phyloP scores from a whole-genome alignment of 371 early-diverging fungal species.

The Mortierella sp. region DNA sequence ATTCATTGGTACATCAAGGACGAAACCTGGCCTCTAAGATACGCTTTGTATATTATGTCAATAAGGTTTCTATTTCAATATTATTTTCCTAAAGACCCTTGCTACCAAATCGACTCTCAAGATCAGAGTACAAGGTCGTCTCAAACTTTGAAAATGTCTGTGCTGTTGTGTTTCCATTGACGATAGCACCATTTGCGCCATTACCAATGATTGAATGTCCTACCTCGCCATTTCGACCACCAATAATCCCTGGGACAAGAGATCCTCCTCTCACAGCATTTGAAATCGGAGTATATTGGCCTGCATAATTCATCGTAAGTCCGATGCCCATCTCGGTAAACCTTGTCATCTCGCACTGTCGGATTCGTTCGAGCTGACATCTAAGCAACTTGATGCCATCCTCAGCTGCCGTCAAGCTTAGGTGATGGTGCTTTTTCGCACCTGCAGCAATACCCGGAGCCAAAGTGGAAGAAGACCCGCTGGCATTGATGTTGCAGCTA shows the following conservation, averaged over 20 bases:
- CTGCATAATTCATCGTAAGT: constrained; percentile 42
- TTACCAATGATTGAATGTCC: not conserved
- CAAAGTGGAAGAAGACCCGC: constrained; percentile 10
- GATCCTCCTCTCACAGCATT: not conserved
- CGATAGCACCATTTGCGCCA: not conserved
- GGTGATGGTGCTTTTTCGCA: constrained; percentile 46
- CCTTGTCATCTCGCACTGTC: constrained; percentile 52
- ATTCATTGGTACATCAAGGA: not conserved
- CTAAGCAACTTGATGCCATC: constrained; percentile 53
- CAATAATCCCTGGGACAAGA: not conserved
- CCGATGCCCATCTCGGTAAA: constrained; percentile 55
- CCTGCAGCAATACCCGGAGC: constrained; percentile 33
- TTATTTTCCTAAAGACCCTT: not conserved
- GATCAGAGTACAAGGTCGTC: constrained; percentile 44
- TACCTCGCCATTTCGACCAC: constrained; percentile 3
- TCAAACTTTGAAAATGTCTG: constrained; percentile 36
- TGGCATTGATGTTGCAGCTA: not conserved
- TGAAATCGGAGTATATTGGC: constrained; percentile 21
- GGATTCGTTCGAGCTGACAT: constrained; percentile 54
- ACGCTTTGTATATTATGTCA: not conserved
- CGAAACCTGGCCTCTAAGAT: not conserved
- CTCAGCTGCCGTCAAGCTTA: constrained; percentile 51
- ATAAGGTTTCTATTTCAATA: not conserved
- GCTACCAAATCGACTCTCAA: constrained; percentile 35
- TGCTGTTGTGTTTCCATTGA: not conserved